Evolutionary conservation across 768 basidiomycete species (phyloP), one percentile per base, ranked within the genome.

Genomic region (Cystobasidium onofrii): DNA sequence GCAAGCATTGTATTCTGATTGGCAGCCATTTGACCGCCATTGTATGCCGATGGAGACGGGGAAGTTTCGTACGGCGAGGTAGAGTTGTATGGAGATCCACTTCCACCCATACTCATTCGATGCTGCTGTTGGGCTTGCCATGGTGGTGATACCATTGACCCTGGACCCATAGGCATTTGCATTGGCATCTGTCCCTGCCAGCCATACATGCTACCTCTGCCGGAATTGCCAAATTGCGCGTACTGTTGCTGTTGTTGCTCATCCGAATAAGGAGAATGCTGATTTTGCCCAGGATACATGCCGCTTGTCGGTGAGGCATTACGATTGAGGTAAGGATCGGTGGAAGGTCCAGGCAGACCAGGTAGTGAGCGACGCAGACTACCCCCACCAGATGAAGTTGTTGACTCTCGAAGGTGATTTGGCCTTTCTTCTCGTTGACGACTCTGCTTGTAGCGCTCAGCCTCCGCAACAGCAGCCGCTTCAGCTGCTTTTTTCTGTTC

Each of bases 241-340:
- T 57, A 71, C 31, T 71, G 69, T 39, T 52, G 27, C 27, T 39
- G 34, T 3, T 39, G 9, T 31, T 10, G 2, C 6, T 39, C 69
- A 36, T 71, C 6, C 10, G 65, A 43, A 31, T 60, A 60, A 29
- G 57, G 57, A 29, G 29, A 17, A 4, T 34, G 29, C 31, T 60
- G 33, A 18, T 10, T 10, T 25, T 64, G 63, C 17, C 63, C 63
- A 18, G 63, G 33, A 23, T 17, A 64, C 25, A 39, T 36, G 15
- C 34, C 43, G 23, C 25, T 36, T 27, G 63, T 41, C 18, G 63
- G 55, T 31, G 33, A 71, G 1, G 54, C 69, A 36, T 57, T 71
- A 54, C 36, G 69, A 41, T 71, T 71, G 55, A 71, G 52, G 55
- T 71, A 71, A 4, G 69, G 69, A 44, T 71, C 69, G 18, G 69